Conservation (phyloP, 2,329 filamentous ascomycete species). For the Fusarium proliferatum region DNA sequence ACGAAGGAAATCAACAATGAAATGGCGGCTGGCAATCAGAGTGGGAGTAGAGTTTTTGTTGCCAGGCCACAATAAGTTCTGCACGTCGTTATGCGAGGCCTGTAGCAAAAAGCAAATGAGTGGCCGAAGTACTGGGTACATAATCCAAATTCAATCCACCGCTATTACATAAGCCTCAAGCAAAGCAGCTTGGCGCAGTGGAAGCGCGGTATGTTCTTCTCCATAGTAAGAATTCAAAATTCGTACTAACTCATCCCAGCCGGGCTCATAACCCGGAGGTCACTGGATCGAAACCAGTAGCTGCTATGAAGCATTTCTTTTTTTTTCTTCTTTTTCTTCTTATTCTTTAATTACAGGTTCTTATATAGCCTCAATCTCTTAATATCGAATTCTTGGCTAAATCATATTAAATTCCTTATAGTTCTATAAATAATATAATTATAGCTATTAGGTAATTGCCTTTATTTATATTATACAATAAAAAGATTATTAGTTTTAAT, state of each 20-base stretch:
- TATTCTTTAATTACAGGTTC: too few species aligned
- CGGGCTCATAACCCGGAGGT: conserved; percentile 42
- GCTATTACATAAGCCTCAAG: conserved; percentile 24
- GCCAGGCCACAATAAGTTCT: not conserved
- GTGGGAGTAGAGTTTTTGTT: accelerated
- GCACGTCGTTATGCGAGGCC: accelerated
- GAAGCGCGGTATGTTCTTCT: conserved; percentile 35
- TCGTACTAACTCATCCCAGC: conserved; percentile 20
- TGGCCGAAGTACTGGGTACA: accelerated
- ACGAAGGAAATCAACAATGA: accelerated
- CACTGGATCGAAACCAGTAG: conserved; percentile 34
- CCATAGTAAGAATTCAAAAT: not conserved
- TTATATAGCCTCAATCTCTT: too few species aligned
- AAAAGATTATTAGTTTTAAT: accelerated
- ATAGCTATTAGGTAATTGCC: accelerated
- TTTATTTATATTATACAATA: accelerated
- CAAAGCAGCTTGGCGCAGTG: conserved; percentile 40
- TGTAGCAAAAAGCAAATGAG: too few species aligned
- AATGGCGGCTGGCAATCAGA: accelerated
- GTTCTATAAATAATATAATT: not conserved
- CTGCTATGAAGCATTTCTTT: conserved; percentile 22
- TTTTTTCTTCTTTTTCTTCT: not conserved
- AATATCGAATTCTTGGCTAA: too few species aligned
- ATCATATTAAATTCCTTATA: too few species aligned
- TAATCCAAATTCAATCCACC: accelerated